Conservation (phyloP, 345 rosid genomes). For the Hibiscus trionum region DNA sequence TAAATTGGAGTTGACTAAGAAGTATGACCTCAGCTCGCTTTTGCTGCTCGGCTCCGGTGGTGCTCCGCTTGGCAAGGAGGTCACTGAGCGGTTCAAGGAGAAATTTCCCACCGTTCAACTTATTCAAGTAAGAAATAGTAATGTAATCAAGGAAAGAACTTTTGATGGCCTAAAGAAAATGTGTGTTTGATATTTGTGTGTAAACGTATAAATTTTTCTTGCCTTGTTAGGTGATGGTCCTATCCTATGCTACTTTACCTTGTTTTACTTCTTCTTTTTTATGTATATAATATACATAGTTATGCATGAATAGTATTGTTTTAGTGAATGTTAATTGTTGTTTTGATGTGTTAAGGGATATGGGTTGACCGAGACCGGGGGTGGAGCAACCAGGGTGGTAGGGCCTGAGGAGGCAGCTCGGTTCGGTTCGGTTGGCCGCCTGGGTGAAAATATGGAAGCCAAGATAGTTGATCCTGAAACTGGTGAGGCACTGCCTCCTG, state of each 20-base stretch:
- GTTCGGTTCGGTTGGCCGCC: constrained; percentile 39
- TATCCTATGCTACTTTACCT: too few species aligned
- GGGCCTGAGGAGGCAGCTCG: not conserved
- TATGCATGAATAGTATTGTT: too few species aligned
- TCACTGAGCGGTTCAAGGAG: constrained; percentile 48
- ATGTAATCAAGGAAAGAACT: too few species aligned
- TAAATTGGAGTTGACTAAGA: constrained; percentile 57
- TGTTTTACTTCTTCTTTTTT: not conserved
- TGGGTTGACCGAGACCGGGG: not conserved
- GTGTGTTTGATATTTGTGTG: too few species aligned
- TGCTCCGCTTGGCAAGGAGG: constrained; percentile 77
- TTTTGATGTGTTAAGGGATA: not conserved
- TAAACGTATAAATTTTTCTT: too few species aligned
- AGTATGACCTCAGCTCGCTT: constrained; percentile 63
- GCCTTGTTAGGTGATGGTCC: too few species aligned
- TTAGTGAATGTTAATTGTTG: not conserved
- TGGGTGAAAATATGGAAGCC: constrained; percentile 58
- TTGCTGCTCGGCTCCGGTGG: constrained; percentile 56
- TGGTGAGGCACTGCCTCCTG: constrained; percentile 66
- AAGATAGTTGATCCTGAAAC: constrained; percentile 77
- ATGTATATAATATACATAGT: too few species aligned
- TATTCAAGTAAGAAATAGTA: constrained; percentile 36
- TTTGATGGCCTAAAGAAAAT: too few species aligned
- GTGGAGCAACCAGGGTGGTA: not conserved
- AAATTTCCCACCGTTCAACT: constrained; percentile 71